Percentiles rank a stretch among this genome's conserved stretches.
Evolutionary conservation across 2,329 filamentous ascomycete species (phyloP).

Genomic region (Shiraia bambusicola): DNA sequence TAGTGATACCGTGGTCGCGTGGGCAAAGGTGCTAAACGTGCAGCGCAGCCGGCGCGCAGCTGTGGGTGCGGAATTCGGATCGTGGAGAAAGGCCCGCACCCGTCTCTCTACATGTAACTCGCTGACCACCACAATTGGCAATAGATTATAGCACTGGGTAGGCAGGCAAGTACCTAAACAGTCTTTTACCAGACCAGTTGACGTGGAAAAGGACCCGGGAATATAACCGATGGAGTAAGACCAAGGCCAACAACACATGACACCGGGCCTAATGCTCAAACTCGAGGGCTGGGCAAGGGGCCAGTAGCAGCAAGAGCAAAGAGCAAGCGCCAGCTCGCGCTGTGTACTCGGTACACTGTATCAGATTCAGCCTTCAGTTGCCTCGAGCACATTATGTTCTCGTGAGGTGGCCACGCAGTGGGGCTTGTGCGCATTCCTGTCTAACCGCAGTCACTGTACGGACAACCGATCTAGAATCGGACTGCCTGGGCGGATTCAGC

Average conservation of each 20-base stretch:
- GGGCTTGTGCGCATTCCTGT: constrained; percentile 36
- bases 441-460: constrained; percentile 33
- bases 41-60: constrained; percentile 43
- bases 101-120: constrained; percentile 37
- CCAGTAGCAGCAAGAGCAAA: too few species aligned
- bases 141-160: constrained; percentile 3
- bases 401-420: constrained; percentile 29
- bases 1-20: constrained; percentile 40
- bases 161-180: constrained; percentile 4
- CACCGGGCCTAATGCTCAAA: constrained; percentile 11
- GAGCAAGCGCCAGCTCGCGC: too few species aligned
- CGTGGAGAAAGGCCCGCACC: constrained; percentile 37
- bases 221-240: constrained; percentile 2
- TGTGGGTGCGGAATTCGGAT: constrained; percentile 43
- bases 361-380: constrained; percentile 24
- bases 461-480: constrained; percentile 36
- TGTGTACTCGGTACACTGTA: too few species aligned
- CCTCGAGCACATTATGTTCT: constrained; percentile 26
- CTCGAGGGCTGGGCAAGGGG: not conserved
- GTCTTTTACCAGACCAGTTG: constrained; percentile 7
- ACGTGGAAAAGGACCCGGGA: not conserved
- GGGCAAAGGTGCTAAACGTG: constrained; percentile 42
- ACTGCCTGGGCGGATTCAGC: constrained; percentile 23
- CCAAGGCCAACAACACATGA: constrained; percentile 15
- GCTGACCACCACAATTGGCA: constrained; percentile 34